Evolutionary conservation across 495 filamentous ascomycete genomes (phyloP), one percentile per base, ranked within the genome.

Genomic region (Pyrenopolyporus hunteri): DNA sequence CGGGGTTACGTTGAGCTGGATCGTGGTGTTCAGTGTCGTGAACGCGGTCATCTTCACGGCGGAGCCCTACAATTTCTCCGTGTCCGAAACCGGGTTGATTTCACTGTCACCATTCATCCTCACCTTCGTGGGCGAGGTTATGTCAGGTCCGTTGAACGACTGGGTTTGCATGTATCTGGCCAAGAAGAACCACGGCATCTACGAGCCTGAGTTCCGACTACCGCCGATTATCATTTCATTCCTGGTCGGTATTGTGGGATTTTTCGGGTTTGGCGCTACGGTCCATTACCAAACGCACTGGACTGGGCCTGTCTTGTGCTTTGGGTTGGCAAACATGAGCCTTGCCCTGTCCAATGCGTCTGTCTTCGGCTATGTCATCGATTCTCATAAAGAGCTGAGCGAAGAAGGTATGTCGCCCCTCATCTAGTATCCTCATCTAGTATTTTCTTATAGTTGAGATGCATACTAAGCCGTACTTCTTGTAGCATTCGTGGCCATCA

Each of bases 261-360:
- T 86, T 57, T 81, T 81, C 32, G 82, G 84, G 57, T 83, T 82
- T n/a, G 85, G 86, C 17, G 81, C 79, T 39, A 77, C 85, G n/a
- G 75, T 85, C 31, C 76, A 84, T 39, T 77, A 70, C 36, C 65
- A 81, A 56, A 84, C 81, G 13, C 80, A 83, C 63, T 83, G 81
- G 82, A 59, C 69, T 7, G 82, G 78, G 2, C 80, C 80, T 0
- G 80, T 84, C 0, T 55, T 83, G 13, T 79, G 76, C 33, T 83
- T 79, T 63, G 82, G 82, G 0, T 54, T 85, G 9, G 78, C 80
- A 9, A 82, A 82, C 56, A 78, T 84, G 76, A 73, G 77, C 13
- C 62, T 83, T 54, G 78, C 79, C 2, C 80, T 85, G 56, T 76
- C 79, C 6, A 76, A 74, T 14, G 76, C 78, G 1, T 78, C 76